A percentile compares a stretch with the other conserved stretches of the same genome.
These are phyloP conservation scores for Metschnikowia amazonensis DNA, from an alignment of 805 yeast genomes.

Conservation along the genomic window DNA sequence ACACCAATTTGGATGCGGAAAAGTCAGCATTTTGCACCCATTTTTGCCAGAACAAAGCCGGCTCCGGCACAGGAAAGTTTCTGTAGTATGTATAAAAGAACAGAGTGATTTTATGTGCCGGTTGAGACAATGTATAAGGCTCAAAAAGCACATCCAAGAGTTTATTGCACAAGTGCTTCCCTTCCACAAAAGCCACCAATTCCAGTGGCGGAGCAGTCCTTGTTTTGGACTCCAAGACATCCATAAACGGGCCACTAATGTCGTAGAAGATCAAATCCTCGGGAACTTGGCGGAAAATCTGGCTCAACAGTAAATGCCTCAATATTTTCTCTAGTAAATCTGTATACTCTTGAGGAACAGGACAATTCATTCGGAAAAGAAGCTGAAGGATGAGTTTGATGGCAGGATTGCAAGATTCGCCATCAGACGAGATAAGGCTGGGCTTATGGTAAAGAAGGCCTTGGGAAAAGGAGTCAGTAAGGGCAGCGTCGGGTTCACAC, in stretches of 20 bases:
- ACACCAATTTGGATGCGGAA: background rate
- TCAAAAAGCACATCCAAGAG: background rate
- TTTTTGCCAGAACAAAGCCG: background rate
- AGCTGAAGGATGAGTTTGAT: slow-evolving; percentile 10
- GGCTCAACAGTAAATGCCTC: slow-evolving; percentile 7
- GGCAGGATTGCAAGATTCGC: slow-evolving; percentile 10
- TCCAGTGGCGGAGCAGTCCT: background rate
- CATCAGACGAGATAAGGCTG: slow-evolving; percentile 1
- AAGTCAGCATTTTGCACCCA: background rate
- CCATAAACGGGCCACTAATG: background rate
- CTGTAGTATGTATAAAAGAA: background rate
- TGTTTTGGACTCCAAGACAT: background rate
- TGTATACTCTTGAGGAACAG: slow-evolving; percentile 3
- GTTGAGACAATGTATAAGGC: background rate
- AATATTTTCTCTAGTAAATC: slow-evolving; percentile 8
- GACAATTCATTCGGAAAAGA: slow-evolving; percentile 6
- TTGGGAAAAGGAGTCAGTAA: slow-evolving; percentile 6
- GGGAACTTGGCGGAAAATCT: slow-evolving; percentile 9
- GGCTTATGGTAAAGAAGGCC: slow-evolving; percentile 9
- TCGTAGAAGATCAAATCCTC: slow-evolving; percentile 3
- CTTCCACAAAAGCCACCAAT: background rate
- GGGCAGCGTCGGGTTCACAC: slow-evolving; percentile 1
- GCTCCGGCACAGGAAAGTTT: background rate
- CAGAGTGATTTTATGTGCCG: background rate
- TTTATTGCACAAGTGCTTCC: background rate